Percentiles rank a stretch among this genome's conserved stretches.
phyloP scores from a whole-genome alignment of 129 eudicot species.

The Rutidosis leptorrhynchoides region DNA sequence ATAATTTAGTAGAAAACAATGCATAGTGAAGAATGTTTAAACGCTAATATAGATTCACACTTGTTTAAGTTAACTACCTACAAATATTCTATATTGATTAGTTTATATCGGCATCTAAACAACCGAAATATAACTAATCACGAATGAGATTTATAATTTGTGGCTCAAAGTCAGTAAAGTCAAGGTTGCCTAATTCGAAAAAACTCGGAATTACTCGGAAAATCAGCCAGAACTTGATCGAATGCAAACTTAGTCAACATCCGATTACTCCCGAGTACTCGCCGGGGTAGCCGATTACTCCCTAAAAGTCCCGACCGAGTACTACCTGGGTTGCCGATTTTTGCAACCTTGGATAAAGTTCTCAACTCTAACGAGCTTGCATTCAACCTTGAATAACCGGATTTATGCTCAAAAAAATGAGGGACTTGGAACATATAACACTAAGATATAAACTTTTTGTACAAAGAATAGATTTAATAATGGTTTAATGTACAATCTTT shows the following conservation, averaged over 20 bases:
- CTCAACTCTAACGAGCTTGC: not conserved
- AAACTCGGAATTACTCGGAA: too few species aligned
- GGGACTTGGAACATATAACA: constrained; percentile 3
- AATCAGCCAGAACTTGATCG: too few species aligned
- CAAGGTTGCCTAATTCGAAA: too few species aligned
- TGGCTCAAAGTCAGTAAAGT: too few species aligned
- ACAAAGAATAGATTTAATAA: constrained; percentile 21
- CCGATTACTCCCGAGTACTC: too few species aligned
- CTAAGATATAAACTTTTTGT: not conserved
- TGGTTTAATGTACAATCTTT: not conserved
- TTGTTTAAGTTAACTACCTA: constrained; percentile 16
- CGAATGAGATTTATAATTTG: not conserved
- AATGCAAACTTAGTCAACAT: too few species aligned
- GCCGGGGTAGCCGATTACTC: too few species aligned
- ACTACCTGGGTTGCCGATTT: too few species aligned
- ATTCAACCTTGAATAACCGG: not conserved
- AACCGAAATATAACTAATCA: constrained; percentile 18
- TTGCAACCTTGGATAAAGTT: too few species aligned
- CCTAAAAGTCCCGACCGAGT: too few species aligned
- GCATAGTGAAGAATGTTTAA: constrained; percentile 23
- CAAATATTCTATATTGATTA: constrained; percentile 4
- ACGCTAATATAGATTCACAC: constrained; percentile 25
- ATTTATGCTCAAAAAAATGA: not conserved
- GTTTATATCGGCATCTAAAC: constrained; percentile 21
- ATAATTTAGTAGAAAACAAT: constrained; percentile 13